Base-by-base conservation (phyloP, 805 yeast genomes). In the Starmerella stellata region DNA sequence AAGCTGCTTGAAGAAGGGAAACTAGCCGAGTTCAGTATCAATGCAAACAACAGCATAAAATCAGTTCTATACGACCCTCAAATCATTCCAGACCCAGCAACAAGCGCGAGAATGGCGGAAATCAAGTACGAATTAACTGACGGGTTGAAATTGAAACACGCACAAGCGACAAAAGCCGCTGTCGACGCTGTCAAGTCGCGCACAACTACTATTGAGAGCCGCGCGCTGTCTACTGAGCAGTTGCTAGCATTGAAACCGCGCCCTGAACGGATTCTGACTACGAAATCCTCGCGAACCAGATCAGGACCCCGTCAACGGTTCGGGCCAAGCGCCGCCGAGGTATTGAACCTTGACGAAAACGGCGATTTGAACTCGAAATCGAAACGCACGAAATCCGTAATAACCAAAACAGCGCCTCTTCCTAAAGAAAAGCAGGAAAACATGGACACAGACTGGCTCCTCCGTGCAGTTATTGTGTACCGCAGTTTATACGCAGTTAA, bases 401-500 rank as follows among this genome's bases (percentile, higher is more conserved):
- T n/a, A n/a, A n/a, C n/a, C n/a, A n/a, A n/a, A n/a, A n/a, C n/a
- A n/a, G n/a, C n/a, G n/a, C n/a, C n/a, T n/a, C n/a, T n/a, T n/a
- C n/a, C n/a, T n/a, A n/a, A n/a, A n/a, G 25, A 20, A 14, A 23
- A 32, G 24, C 21, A 14, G 33, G 30, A 14, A 31, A 41, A 38
- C 8, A 35, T 47, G 8, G 54, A 77, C 42, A 63, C 70, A 1
- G 68, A 74, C 18, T 59, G 64, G 2, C 59, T 82, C 30, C 69
- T 73, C 46, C 65, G 80, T 2, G 45, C 42, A 3, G 39, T 40
- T 11, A 35, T 40, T 20, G 38, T 43, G 3, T 43, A 67, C 75
- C 2, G 77, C 77, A 13, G 71, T 78, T 11, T 74, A 80, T 16
- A 69, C 76, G 3, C 74, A 75, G 44, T 68, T 83, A 14, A 39